Conservation (phyloP, 1,284 basidiomycete species). For the Rhodotorula sp. region DNA sequence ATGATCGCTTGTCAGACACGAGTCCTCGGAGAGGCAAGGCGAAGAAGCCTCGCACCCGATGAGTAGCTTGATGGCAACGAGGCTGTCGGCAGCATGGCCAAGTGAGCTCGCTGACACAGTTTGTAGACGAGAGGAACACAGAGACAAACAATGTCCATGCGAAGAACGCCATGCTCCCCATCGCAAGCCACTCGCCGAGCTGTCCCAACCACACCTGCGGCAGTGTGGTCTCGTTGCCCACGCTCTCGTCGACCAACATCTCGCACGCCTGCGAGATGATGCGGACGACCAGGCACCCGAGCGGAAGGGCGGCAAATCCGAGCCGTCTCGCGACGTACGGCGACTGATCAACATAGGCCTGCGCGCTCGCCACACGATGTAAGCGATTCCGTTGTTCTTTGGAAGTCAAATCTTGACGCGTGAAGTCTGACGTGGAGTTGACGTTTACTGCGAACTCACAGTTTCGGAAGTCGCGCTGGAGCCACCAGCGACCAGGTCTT, state of each 20-base stretch:
- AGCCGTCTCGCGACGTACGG: conserved; percentile 89
- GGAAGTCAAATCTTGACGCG: no score
- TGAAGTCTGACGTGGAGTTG: no score
- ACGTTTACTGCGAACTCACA: no score
- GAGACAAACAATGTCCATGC: conserved; percentile 73
- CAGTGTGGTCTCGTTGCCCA: conserved; percentile 48
- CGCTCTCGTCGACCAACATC: conserved; percentile 57
- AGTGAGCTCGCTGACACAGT: background rate
- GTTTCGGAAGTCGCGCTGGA: conserved; percentile 32
- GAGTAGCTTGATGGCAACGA: conserved; percentile 70
- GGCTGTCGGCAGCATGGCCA: background rate
- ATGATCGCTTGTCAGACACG: background rate
- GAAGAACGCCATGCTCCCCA: conserved; percentile 60
- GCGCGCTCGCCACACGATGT: conserved; percentile 42
- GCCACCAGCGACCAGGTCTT: conserved; percentile 75
- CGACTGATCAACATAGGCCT: conserved; percentile 90
- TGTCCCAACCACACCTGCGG: background rate
- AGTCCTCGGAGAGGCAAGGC: background rate
- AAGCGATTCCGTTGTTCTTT: conserved; percentile 32
- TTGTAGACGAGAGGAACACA: background rate
- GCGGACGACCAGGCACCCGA: conserved; percentile 86
- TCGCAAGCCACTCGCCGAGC: conserved; percentile 57
- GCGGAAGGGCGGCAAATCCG: conserved; percentile 87
- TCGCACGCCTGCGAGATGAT: conserved; percentile 74
- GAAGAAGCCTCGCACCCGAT: conserved; percentile 57